phyloP scores from a whole-genome alignment of 2,329 filamentous ascomycete species.

The Clonostachys rhizophaga region DNA sequence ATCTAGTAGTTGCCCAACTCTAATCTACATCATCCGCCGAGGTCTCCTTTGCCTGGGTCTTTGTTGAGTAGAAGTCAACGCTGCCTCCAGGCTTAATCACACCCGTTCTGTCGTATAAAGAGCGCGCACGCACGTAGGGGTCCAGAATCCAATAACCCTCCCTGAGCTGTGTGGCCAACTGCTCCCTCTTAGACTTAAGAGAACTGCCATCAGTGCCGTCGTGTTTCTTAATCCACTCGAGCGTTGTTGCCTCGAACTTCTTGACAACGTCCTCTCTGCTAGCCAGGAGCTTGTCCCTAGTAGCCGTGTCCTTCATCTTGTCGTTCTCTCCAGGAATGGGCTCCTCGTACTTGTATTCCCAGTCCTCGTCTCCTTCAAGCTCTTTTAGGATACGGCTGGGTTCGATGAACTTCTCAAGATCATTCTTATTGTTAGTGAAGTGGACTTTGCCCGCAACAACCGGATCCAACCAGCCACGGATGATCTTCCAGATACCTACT shows the following conservation, averaged over 20 bases:
- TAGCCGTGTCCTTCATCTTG: constrained; percentile 60
- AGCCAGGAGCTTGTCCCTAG: constrained; percentile 57
- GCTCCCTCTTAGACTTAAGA: constrained; percentile 52
- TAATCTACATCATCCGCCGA: constrained; percentile 41
- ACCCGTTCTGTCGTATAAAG: constrained; percentile 79
- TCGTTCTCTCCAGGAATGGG: constrained; percentile 73
- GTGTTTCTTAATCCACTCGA: constrained; percentile 62
- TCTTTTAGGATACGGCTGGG: constrained; percentile 71
- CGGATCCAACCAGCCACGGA: constrained; percentile 93
- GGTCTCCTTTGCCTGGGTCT: constrained; percentile 18
- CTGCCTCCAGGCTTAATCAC: constrained; percentile 64
- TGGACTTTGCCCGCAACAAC: constrained; percentile 93
- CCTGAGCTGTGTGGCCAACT: constrained; percentile 58
- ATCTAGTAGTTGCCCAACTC: constrained; percentile 1
- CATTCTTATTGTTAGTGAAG: constrained; percentile 79
- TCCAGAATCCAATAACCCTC: constrained; percentile 87
- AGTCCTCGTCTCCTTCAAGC: constrained; percentile 81
- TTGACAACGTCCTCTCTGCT: constrained; percentile 63
- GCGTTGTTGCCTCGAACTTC: constrained; percentile 69
- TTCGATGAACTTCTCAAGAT: constrained; percentile 74
- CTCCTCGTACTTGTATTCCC: constrained; percentile 78
- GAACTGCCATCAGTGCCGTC: constrained; percentile 36
- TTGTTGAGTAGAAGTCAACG: constrained; percentile 60
- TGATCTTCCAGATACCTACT: constrained; percentile 88
- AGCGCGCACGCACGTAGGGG: constrained; percentile 77